A percentile compares a stretch with the other conserved stretches of the same genome.
Evolutionary conservation across 495 filamentous ascomycete species (phyloP).

Genomic region (Physcia stellaris): DNA sequence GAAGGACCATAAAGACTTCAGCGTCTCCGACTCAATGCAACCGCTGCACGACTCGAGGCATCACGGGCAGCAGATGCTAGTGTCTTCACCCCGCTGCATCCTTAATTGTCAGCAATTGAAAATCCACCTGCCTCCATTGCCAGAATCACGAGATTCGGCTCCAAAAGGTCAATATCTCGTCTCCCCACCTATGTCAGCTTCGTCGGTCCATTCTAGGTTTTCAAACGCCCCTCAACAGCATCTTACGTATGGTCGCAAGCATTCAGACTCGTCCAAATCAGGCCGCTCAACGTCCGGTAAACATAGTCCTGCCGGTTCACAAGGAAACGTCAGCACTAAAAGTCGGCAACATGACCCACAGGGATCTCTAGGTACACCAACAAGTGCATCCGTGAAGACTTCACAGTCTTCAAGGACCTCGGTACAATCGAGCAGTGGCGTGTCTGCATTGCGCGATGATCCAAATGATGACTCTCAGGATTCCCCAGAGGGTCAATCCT

Average conservation of each 20-base stretch:
- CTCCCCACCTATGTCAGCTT: slow-evolving; percentile 19
- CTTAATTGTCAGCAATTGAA: slow-evolving; percentile 17
- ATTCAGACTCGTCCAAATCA: slow-evolving; percentile 10
- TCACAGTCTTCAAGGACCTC: slow-evolving; percentile 11
- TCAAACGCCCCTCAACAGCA: slow-evolving; percentile 11
- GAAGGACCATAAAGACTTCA: too few species aligned
- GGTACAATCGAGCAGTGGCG: slow-evolving; percentile 5
- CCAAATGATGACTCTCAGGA: slow-evolving; percentile 14
- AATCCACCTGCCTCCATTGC: slow-evolving; percentile 16
- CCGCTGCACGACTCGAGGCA: slow-evolving; percentile 9
- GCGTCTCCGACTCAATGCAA: too few species aligned
- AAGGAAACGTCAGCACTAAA: slow-evolving; percentile 7
- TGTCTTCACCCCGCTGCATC: slow-evolving; percentile 14
- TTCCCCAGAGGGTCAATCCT: slow-evolving; percentile 12
- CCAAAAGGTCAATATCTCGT: slow-evolving; percentile 11
- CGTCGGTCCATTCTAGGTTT: slow-evolving; percentile 14
- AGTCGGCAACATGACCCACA: slow-evolving; percentile 9
- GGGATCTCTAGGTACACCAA: slow-evolving; percentile 11
- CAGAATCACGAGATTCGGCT: slow-evolving; percentile 6
- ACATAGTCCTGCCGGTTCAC: slow-evolving; percentile 2
- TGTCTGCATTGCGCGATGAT: slow-evolving; percentile 2
- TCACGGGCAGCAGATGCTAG: slow-evolving; percentile 14
- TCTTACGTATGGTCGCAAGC: slow-evolving; percentile 6
- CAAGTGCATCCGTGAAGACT: slow-evolving; percentile 12
- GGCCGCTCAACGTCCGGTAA: slow-evolving; percentile 9